Percentiles rank a stretch among this genome's conserved stretches.
phyloP scores from a whole-genome alignment of 140 eudicot genomes.

The Stevia rebaudiana region DNA sequence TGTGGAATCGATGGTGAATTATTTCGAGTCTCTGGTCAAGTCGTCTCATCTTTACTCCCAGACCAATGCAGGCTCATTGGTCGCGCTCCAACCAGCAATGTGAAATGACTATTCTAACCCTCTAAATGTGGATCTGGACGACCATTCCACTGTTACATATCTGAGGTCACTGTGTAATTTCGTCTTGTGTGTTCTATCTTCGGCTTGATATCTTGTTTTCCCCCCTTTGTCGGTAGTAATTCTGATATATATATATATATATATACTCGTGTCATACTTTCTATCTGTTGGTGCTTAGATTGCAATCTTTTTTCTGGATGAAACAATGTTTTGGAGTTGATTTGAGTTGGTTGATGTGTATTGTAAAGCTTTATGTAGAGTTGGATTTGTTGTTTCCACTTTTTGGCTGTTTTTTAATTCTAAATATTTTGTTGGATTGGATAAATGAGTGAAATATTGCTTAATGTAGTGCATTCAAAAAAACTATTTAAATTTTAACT shows the following conservation, averaged over 20 bases:
- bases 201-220: slow-evolving; percentile 24
- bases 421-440: slow-evolving; percentile 3
- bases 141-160: slow-evolving; percentile 30
- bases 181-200: slow-evolving; percentile 14
- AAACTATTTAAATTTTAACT: neutral
- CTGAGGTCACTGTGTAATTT: slow-evolving; percentile 33
- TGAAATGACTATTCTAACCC: slow-evolving; percentile 31
- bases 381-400: slow-evolving; percentile 20
- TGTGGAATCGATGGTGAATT: slow-evolving; percentile 99
- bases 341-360: slow-evolving; percentile 36
- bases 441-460: neutral
- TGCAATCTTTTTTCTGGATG: slow-evolving; percentile 30
- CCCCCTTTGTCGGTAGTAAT: slow-evolving; percentile 1
- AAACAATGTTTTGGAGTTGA: slow-evolving; percentile 30
- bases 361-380: slow-evolving; percentile 34
- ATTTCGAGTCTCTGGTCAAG: slow-evolving; percentile 70
- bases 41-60: slow-evolving; percentile 73
- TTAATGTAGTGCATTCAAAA: too few species aligned
- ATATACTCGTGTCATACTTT: slow-evolving; percentile 18
- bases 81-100: slow-evolving; percentile 40
- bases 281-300: slow-evolving; percentile 34
- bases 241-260: slow-evolving; percentile 26
- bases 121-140: slow-evolving; percentile 12
- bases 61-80: slow-evolving; percentile 97
- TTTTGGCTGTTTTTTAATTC: slow-evolving; percentile 20